Evolutionary conservation across 2,329 filamentous ascomycete genomes (phyloP).

Genomic region (Juglanconis juglandina): DNA sequence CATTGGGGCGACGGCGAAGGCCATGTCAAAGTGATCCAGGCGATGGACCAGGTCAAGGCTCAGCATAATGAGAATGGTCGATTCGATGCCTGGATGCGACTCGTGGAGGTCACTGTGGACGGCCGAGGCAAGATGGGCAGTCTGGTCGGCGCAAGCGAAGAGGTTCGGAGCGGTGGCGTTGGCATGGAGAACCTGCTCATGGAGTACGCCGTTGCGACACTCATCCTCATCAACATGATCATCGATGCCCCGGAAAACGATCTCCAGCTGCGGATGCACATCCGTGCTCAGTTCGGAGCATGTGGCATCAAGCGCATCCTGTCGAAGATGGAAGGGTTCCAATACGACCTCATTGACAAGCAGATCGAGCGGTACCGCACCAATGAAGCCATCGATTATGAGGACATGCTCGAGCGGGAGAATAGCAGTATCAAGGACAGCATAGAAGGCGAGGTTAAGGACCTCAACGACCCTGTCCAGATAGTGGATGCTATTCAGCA

Average conservation of each 20-base stretch:
- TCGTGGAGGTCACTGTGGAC: slow-evolving; percentile 95
- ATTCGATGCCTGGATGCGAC: slow-evolving; percentile 98
- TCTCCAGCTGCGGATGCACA: slow-evolving; percentile 86
- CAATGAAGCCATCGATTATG: slow-evolving; percentile 97
- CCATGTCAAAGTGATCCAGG: slow-evolving; percentile 89
- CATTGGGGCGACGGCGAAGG: slow-evolving; percentile 85
- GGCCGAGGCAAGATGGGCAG: slow-evolving; percentile 98
- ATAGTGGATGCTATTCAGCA: slow-evolving; percentile 91
- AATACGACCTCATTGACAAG: slow-evolving; percentile 98
- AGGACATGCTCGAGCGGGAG: slow-evolving; percentile 91
- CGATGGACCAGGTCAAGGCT: slow-evolving; percentile 85
- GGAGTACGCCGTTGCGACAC: slow-evolving; percentile 95
- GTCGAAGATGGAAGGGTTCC: slow-evolving; percentile 96
- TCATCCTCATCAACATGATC: slow-evolving; percentile 95
- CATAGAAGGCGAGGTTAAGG: slow-evolving; percentile 80
- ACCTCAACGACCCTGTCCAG: slow-evolving; percentile 87
- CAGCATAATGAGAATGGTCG: slow-evolving; percentile 88
- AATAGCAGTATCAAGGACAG: slow-evolving; percentile 87
- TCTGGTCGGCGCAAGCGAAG: slow-evolving; percentile 92
- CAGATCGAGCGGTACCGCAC: slow-evolving; percentile 90
- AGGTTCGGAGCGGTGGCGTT: slow-evolving; percentile 91
- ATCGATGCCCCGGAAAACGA: slow-evolving; percentile 88
- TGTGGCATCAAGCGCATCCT: slow-evolving; percentile 93
- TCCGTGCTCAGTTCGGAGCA: slow-evolving; percentile 91
- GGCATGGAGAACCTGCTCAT: slow-evolving; percentile 98